Conservation (phyloP, 805 yeast species). For the Kazachstania viticola region DNA sequence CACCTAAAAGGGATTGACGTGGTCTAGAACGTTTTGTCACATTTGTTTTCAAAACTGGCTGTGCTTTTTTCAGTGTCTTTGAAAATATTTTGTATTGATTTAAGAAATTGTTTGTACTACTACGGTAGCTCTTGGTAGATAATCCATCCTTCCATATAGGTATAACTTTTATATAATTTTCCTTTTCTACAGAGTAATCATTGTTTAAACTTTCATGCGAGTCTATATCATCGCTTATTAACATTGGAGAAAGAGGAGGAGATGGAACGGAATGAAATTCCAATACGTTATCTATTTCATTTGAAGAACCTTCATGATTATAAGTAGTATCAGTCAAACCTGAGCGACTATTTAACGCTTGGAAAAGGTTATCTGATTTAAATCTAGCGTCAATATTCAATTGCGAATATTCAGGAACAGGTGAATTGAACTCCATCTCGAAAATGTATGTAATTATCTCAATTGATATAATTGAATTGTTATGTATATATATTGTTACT, state of each 20-base stretch:
- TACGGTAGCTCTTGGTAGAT: slow-evolving; percentile 9
- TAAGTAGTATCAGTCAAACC: too few relatives aligned
- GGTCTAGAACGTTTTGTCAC: too few relatives aligned
- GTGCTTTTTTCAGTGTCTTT: not conserved
- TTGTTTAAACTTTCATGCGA: too few relatives aligned
- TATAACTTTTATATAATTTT: slow-evolving; percentile 8
- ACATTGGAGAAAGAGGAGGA: slow-evolving; percentile 24
- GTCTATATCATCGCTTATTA: too few relatives aligned
- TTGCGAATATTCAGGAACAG: slow-evolving; percentile 25
- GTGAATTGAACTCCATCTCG: slow-evolving; percentile 25
- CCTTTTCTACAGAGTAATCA: slow-evolving; percentile 1
- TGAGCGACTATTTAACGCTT: not conserved
- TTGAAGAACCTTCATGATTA: not conserved
- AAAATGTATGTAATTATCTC: too few relatives aligned
- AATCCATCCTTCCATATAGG: slow-evolving; percentile 13
- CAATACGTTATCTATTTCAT: slow-evolving; percentile 3
- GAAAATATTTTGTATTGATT: slow-evolving; percentile 17
- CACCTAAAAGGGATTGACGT: too few relatives aligned
- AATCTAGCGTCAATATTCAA: slow-evolving; percentile 8
- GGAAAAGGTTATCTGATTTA: not conserved
- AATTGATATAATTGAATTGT: too few relatives aligned
- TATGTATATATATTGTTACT: too few relatives aligned
- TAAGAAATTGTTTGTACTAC: slow-evolving; percentile 12
- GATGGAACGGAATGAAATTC: slow-evolving; percentile 22
- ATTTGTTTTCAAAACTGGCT: not conserved